These are phyloP conservation scores for Dalbergia cultrata DNA, from an alignment of 306 rosid species.

Conservation along the genomic window DNA sequence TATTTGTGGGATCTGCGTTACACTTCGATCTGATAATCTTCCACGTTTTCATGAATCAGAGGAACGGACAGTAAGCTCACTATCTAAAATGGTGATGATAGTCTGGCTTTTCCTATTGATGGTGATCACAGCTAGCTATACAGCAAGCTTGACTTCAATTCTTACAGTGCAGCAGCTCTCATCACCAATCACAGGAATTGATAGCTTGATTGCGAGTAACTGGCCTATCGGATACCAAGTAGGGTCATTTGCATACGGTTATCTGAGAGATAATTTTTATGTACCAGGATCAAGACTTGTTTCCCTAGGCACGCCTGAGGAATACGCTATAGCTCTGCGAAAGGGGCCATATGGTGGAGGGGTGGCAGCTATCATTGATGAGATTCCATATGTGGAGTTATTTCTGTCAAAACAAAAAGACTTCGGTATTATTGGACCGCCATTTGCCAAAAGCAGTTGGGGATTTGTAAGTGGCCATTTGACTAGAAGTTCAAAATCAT, in stretches of 20 bases:
- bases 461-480: slow-evolving; percentile 88
- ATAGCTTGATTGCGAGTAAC: slow-evolving; percentile 78
- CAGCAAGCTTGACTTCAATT: slow-evolving; percentile 94
- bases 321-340: slow-evolving; percentile 75
- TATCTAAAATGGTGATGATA: slow-evolving; percentile 93
- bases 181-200: slow-evolving; percentile 87
- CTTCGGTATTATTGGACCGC: slow-evolving; percentile 85
- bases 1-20: slow-evolving; percentile 29
- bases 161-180: slow-evolving; percentile 94
- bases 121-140: slow-evolving; percentile 96
- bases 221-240: slow-evolving; percentile 94
- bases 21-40: slow-evolving; percentile 43
- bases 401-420: slow-evolving; percentile 77
- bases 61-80: slow-evolving; percentile 78
- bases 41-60: slow-evolving; percentile 65
- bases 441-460: slow-evolving; percentile 91
- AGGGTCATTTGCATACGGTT: slow-evolving; percentile 87
- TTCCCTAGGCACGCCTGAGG: slow-evolving; percentile 83
- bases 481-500: slow-evolving; percentile 30
- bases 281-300: slow-evolving; percentile 74
- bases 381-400: slow-evolving; percentile 83
- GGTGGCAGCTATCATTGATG: slow-evolving; percentile 92
- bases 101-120: slow-evolving; percentile 92
- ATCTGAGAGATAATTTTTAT: slow-evolving; percentile 76
- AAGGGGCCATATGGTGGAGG: slow-evolving; percentile 84